phyloP scores from a whole-genome alignment of 2,329 filamentous ascomycete species.

The Coccinonectria pachysandricola region DNA sequence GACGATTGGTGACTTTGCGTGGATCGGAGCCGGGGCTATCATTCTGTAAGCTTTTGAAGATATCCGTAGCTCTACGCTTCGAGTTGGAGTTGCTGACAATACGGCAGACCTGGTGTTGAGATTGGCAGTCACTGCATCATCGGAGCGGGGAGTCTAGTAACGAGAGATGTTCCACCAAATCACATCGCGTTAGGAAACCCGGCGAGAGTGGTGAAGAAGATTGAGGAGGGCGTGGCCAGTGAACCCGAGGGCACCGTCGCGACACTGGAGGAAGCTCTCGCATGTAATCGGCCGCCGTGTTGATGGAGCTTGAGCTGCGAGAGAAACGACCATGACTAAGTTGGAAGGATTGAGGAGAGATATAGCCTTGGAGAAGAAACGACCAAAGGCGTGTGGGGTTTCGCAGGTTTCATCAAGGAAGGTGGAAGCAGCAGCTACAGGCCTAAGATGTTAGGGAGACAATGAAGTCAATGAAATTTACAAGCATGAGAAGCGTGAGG shows the following conservation, averaged over 20 bases:
- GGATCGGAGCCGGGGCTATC: slow-evolving; percentile 1
- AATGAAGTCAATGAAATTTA: too few relatives aligned
- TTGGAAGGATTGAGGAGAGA: background rate
- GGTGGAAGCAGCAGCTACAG: too few relatives aligned
- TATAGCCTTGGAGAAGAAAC: slow-evolving; percentile 1
- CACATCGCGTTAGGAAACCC: slow-evolving; percentile 1
- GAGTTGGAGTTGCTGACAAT: too few relatives aligned
- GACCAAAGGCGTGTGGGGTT: too few relatives aligned
- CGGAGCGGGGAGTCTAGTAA: slow-evolving; percentile 2
- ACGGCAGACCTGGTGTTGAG: slow-evolving; percentile 1
- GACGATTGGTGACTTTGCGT: slow-evolving; percentile 2
- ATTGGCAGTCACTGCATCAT: slow-evolving; percentile 3
- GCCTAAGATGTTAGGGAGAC: too few relatives aligned
- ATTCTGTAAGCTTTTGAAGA: slow-evolving; percentile 2
- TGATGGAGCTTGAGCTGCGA: background rate
- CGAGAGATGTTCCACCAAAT: slow-evolving; percentile 1
- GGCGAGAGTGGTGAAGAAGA: background rate
- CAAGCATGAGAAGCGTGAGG: too few relatives aligned
- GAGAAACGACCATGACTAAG: too few relatives aligned
- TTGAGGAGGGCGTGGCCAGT: background rate
- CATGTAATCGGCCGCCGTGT: background rate
- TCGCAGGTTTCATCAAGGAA: too few relatives aligned
- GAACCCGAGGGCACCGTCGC: slow-evolving; percentile 1
- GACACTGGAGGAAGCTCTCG: slow-evolving; percentile 1
- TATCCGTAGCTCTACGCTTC: too few relatives aligned